Conservation (phyloP, 2,329 filamentous ascomycete genomes). For the Penicillium griseofulvum region DNA sequence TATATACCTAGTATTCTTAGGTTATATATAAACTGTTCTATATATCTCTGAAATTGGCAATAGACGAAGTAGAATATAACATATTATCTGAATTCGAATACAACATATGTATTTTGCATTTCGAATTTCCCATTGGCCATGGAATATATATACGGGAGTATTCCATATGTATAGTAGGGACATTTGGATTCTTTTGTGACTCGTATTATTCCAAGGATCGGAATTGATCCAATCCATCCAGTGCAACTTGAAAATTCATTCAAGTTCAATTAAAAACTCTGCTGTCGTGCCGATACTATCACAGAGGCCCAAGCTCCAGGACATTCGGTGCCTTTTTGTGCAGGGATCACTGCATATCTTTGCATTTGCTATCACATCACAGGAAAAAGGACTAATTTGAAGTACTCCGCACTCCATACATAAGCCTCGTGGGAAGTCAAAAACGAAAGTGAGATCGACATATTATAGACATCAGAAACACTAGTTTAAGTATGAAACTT, state of each 20-base stretch:
- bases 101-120: too few species aligned
- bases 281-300: slow-evolving; percentile 8
- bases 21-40: neutral
- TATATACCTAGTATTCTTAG: too few species aligned
- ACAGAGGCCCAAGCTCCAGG: slow-evolving; percentile 11
- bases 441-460: slow-evolving; percentile 1
- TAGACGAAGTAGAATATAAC: too few species aligned
- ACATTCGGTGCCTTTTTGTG: slow-evolving; percentile 2
- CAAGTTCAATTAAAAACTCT: slow-evolving; percentile 18
- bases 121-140: neutral
- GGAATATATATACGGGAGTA: neutral
- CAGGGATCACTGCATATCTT: slow-evolving; percentile 7
- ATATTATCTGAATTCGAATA: neutral
- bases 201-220: neutral
- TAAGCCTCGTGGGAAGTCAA: neutral
- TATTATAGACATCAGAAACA: neutral
- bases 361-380: slow-evolving; percentile 22
- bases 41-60: too few species aligned
- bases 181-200: neutral
- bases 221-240: slow-evolving; percentile 6
- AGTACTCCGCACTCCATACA: neutral
- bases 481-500: slow-evolving; percentile 11
- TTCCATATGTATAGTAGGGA: neutral
- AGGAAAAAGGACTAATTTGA: neutral
- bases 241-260: neutral